Evolutionary conservation across 2,329 filamentous ascomycete species (phyloP).

Genomic region (Penicillium digitatum): DNA sequence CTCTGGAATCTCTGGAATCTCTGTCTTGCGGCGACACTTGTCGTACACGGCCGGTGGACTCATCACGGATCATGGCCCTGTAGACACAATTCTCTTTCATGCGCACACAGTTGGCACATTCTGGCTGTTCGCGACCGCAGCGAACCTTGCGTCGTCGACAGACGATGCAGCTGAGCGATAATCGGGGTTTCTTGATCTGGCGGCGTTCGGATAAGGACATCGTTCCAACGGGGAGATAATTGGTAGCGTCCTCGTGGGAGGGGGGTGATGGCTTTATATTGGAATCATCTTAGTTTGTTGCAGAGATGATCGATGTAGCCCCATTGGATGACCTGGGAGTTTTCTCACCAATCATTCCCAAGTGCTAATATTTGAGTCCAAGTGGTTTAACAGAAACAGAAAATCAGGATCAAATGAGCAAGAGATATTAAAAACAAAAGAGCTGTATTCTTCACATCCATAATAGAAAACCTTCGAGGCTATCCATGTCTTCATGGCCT

Average conservation of each 20-base stretch:
- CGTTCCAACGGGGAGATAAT: background rate
- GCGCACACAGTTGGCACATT: slow-evolving; percentile 14
- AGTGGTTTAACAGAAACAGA: no score
- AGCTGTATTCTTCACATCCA: no score
- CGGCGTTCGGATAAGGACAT: background rate
- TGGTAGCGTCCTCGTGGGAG: background rate
- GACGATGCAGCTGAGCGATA: slow-evolving; percentile 13
- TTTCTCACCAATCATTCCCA: background rate
- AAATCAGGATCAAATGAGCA: no score
- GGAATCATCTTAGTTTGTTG: background rate
- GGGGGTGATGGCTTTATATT: background rate
- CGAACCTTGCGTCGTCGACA: slow-evolving; percentile 17
- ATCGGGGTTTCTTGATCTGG: slow-evolving; percentile 9
- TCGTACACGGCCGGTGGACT: background rate
- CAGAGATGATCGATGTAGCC: background rate
- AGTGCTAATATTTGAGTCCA: no score
- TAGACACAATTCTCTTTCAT: slow-evolving; percentile 14
- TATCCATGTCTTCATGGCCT: no score
- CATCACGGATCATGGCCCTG: background rate
- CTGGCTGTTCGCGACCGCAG: slow-evolving; percentile 17
- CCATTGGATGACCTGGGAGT: background rate
- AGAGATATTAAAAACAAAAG: no score
- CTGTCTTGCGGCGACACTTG: background rate
- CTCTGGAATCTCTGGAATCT: background rate
- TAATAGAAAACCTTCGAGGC: no score